These are phyloP conservation scores for Leccinum variabile DNA, from an alignment of 1,284 basidiomycete species.

Conservation along the genomic window DNA sequence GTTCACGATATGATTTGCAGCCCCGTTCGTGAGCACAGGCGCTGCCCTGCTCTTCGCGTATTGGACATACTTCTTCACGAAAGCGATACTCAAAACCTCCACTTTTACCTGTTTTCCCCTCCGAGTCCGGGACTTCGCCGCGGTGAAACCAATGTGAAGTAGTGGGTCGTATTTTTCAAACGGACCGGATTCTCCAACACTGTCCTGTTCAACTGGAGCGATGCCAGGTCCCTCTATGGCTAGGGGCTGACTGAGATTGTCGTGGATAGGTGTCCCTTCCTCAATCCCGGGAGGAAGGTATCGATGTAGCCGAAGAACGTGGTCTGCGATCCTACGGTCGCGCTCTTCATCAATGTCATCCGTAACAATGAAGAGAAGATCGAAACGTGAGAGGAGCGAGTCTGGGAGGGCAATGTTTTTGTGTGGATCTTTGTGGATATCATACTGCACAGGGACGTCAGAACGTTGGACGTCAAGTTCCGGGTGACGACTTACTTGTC, in stretches of 20 bases:
- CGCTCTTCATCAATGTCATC: conserved; percentile 96
- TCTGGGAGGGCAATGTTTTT: conserved; percentile 98
- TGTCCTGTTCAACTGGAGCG: conserved; percentile 53
- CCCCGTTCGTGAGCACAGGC: conserved; percentile 88
- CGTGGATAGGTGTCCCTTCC: conserved; percentile 87
- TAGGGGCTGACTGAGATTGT: conserved; percentile 86
- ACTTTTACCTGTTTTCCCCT: conserved; percentile 63
- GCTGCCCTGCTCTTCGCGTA: conserved; percentile 90
- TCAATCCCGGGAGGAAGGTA: conserved; percentile 96
- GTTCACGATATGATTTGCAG: conserved; percentile 92
- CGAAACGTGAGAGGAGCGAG: conserved; percentile 98
- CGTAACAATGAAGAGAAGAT: conserved; percentile 96
- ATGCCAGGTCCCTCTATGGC: conserved; percentile 76
- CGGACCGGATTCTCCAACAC: conserved; percentile 65
- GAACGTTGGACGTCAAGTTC: background rate
- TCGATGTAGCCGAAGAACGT: conserved; percentile 96
- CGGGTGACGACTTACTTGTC: conserved; percentile 63
- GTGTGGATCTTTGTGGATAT: conserved; percentile 99
- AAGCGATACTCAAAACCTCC: conserved; percentile 90
- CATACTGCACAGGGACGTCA: conserved; percentile 67
- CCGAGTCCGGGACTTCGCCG: conserved; percentile 54
- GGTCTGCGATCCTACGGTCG: conserved; percentile 95
- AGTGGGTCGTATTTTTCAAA: conserved; percentile 98
- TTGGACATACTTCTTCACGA: conserved; percentile 99
- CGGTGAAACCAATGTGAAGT: conserved; percentile 81